Evolutionary conservation across 441 rosid genomes (phyloP), one percentile per base, ranked within the genome.

Genomic region (Gossypium laxum): DNA sequence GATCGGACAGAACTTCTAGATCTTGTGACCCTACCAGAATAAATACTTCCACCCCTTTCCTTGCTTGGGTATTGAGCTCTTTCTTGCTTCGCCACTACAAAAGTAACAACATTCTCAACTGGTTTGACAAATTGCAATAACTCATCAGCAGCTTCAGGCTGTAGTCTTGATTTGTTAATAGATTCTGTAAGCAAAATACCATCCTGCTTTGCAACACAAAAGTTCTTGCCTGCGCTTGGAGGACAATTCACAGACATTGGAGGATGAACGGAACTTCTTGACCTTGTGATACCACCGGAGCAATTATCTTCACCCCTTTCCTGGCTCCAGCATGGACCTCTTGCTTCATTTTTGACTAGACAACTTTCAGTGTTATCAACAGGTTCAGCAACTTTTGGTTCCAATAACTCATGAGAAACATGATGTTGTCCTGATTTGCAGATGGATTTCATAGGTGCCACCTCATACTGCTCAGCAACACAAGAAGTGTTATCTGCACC

Each of bases 251-350:
- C 62, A 73, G 75, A 69, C 67, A 66, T 75, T 38, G 73, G 66
- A 57, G 50, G 75, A 52, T 63, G 71, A 32, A 62, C 64, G 28
- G 81, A 80, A 79, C 72, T 78, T 78, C 66, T 73, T 70, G 84
- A 76, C 63, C 83, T 82, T 73, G 76, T 72, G 73, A 76, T 76
- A 78, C 77, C 75, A 77, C 81, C 77, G 17, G 74, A 65, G 76
- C 68, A 70, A 41, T 75, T 67, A 67, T 30, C 74, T 59, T 72
- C 74, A 73, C 60, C 72, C 78, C 70, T 77, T 70, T 68, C 82
- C 67, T 70, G 74, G 69, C 77, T 76, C 74, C 57, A 76, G 69
- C 72, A 73, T 72, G 72, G 74, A 70, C 57, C 71, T 22, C 64
- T 54, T 72, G 78, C 66, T 34, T 48, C 72, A 69, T 41, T 72